phyloP scores from a whole-genome alignment of 2,329 filamentous ascomycete species.

The Hymenoscyphus repandus region DNA sequence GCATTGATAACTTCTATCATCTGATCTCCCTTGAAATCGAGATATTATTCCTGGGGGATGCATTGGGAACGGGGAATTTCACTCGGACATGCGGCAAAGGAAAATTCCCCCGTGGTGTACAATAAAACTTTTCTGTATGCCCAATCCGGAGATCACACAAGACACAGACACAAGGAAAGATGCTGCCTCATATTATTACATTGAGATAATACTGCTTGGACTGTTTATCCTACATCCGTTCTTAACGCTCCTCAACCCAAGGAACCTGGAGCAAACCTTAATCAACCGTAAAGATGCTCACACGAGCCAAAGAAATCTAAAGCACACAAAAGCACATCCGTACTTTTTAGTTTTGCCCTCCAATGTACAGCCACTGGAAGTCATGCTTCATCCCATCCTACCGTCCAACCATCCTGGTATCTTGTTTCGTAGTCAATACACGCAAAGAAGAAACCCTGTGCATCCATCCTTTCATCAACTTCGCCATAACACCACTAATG shows the following conservation, averaged over 20 bases:
- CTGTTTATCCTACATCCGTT: slow-evolving; percentile 30
- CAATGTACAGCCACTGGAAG: slow-evolving; percentile 27
- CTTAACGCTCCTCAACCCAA: slow-evolving; percentile 16
- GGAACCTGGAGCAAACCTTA: slow-evolving; percentile 17
- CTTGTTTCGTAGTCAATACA: slow-evolving; percentile 29
- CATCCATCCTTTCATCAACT: slow-evolving; percentile 4
- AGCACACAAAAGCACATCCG: slow-evolving; percentile 20
- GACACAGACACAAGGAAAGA: too few species aligned
- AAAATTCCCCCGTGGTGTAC: too few species aligned
- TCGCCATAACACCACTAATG: slow-evolving; percentile 17
- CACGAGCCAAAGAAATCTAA: slow-evolving; percentile 29
- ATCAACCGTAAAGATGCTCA: slow-evolving; percentile 19
- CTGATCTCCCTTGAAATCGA: too few species aligned
- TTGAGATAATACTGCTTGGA: slow-evolving; percentile 18
- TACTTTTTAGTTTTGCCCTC: slow-evolving; percentile 26
- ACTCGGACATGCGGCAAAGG: too few species aligned
- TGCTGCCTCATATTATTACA: slow-evolving; percentile 17
- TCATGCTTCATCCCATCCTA: slow-evolving; percentile 12
- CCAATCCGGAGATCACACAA: too few species aligned
- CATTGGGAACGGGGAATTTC: too few species aligned
- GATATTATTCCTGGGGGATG: too few species aligned
- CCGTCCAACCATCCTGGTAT: slow-evolving; percentile 18
- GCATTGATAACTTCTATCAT: too few species aligned
- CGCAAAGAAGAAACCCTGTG: slow-evolving; percentile 16
- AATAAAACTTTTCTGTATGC: too few species aligned